Evolutionary conservation across 179 eudicot species (phyloP).

Genomic region (Heliamphora pulchella): DNA sequence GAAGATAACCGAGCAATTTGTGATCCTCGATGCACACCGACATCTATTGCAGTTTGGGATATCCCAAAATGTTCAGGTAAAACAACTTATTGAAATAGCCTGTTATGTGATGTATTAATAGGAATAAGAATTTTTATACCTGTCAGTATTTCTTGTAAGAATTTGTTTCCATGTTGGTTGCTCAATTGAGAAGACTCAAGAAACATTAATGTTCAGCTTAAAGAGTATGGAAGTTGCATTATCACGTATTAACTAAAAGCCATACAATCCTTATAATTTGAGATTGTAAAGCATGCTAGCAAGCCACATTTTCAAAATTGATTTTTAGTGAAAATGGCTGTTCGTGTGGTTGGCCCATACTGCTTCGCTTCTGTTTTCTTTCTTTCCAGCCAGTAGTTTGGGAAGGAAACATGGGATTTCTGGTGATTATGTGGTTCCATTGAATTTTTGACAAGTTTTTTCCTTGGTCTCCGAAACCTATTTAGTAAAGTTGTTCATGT

Average conservation of each 20-base stretch:
- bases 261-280: not conserved
- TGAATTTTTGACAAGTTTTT: not conserved
- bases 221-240: not conserved
- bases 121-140: not conserved
- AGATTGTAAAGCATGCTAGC: not conserved
- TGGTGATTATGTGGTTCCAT: not conserved
- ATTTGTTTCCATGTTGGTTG: too few relatives aligned
- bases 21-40: conserved; percentile 54
- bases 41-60: conserved; percentile 74
- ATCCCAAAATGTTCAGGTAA: conserved; percentile 71
- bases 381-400: not conserved
- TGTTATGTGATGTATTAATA: not conserved
- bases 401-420: not conserved
- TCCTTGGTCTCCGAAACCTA: not conserved
- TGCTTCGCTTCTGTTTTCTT: too few relatives aligned
- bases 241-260: not conserved
- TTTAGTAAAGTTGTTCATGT: not conserved
- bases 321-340: not conserved
- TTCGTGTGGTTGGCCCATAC: too few relatives aligned
- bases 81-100: not conserved
- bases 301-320: not conserved
- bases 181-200: too few relatives aligned
- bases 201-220: too few relatives aligned
- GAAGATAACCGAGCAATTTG: conserved; percentile 62
- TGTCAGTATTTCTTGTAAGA: conserved; percentile 4